phyloP scores from a whole-genome alignment of 2,329 filamentous ascomycete species.

The Zopfia rhizophila region DNA sequence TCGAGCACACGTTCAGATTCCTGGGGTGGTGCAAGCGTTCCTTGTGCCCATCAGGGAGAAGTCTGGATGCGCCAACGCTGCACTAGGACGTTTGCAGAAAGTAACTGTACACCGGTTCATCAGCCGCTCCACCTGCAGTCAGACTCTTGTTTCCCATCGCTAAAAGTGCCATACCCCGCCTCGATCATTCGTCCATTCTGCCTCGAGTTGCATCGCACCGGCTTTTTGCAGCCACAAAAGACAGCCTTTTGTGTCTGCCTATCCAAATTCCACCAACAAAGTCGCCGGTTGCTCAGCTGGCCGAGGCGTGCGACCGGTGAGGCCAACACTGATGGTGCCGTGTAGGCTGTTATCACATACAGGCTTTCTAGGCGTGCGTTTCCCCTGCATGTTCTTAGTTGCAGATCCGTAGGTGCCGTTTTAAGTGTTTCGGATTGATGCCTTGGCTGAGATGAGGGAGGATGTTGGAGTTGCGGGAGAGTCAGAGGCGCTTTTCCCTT shows the following conservation, averaged over 20 bases:
- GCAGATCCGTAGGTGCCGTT: neutral
- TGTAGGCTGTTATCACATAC: too few relatives aligned
- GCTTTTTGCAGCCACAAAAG: slow-evolving; percentile 6
- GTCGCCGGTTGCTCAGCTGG: slow-evolving; percentile 5
- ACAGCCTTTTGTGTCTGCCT: neutral
- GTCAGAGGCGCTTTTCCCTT: neutral
- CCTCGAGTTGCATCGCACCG: slow-evolving; percentile 5
- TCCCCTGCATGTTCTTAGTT: neutral
- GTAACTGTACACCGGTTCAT: slow-evolving; percentile 12
- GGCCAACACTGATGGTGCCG: too few relatives aligned
- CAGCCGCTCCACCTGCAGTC: slow-evolving; percentile 9
- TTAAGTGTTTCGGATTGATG: slow-evolving; percentile 12
- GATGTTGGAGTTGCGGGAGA: neutral
- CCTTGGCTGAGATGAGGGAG: slow-evolving; percentile 7
- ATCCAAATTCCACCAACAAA: neutral
- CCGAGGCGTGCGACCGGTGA: slow-evolving; percentile 5
- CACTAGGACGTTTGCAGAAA: slow-evolving; percentile 9
- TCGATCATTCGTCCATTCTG: slow-evolving; percentile 11
- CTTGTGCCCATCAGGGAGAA: slow-evolving; percentile 9
- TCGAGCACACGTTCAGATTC: slow-evolving; percentile 1
- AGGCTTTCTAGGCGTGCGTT: neutral
- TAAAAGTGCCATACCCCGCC: neutral
- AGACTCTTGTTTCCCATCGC: neutral
- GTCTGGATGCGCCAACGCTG: slow-evolving; percentile 3
- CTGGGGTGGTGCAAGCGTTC: slow-evolving; percentile 4